phyloP scores from a whole-genome alignment of 75 land plant genomes.

The Larix kaempferi region DNA sequence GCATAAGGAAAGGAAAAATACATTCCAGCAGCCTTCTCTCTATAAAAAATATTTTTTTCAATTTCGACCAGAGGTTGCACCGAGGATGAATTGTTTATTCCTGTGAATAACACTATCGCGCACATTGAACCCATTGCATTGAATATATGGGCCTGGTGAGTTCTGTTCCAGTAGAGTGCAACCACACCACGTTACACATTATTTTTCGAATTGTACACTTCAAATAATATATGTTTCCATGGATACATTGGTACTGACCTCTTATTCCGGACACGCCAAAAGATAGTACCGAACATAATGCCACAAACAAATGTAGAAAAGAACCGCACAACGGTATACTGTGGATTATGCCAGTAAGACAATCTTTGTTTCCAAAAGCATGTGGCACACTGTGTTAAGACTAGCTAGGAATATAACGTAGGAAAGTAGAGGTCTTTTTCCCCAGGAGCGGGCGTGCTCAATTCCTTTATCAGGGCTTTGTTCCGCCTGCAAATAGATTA shows the following conservation, averaged over 20 bases:
- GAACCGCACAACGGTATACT: conserved; percentile 70
- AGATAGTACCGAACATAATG: conserved; percentile 65
- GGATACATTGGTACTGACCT: conserved; percentile 11
- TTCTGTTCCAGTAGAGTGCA: conserved; percentile 22
- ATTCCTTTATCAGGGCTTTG: conserved; percentile 43
- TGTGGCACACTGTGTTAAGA: conserved; percentile 50
- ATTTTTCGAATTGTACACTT: conserved; percentile 8
- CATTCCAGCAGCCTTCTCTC: conserved; percentile 85
- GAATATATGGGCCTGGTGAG: conserved; percentile 32
- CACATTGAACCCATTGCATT: conserved; percentile 69
- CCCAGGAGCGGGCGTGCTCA: conserved; percentile 61
- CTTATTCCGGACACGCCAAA: conserved; percentile 59
- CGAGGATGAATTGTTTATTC: conserved; percentile 46
- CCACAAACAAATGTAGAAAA: conserved; percentile 52
- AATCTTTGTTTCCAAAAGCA: conserved; percentile 62
- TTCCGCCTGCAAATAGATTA: conserved; percentile 42
- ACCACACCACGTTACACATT: conserved; percentile 5
- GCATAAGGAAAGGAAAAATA: conserved; percentile 75
- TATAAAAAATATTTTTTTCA: conserved; percentile 77
- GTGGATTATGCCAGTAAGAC: conserved; percentile 85
- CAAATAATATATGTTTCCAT: too few species aligned
- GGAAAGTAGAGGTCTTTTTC: conserved; percentile 65
- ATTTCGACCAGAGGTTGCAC: conserved; percentile 68
- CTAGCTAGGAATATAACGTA: conserved; percentile 56
- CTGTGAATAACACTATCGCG: conserved; percentile 58